These are phyloP conservation scores for Cryphonectria japonica DNA, from an alignment of 2,329 filamentous ascomycete genomes.

Conservation along the genomic window DNA sequence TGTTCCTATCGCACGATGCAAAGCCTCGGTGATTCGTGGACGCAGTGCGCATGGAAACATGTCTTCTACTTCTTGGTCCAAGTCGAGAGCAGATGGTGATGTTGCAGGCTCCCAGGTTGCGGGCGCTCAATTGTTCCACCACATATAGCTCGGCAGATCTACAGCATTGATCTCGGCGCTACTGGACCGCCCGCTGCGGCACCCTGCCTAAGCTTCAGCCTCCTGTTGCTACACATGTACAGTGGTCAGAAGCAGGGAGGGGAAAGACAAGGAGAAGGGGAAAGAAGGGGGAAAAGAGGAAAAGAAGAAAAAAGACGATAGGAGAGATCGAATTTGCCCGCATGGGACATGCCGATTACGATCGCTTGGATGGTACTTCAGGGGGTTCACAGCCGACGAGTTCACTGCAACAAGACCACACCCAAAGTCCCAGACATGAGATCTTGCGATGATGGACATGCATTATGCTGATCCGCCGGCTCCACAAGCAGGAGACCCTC, in stretches of 20 bases:
- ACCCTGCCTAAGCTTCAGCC: slow-evolving; percentile 1
- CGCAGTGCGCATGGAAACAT: background rate
- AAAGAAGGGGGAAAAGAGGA: no score
- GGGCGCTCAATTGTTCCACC: slow-evolving; percentile 27
- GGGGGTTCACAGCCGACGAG: background rate
- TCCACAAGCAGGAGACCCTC: slow-evolving; percentile 2
- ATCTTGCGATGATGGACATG: slow-evolving; percentile 11
- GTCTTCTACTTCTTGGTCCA: slow-evolving; percentile 8
- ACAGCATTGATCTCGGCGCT: slow-evolving; percentile 17
- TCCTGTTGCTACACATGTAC: slow-evolving; percentile 1
- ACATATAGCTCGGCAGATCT: slow-evolving; percentile 28
- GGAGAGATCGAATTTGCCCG: background rate
- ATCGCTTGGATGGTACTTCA: background rate
- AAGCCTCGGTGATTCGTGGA: slow-evolving; percentile 7
- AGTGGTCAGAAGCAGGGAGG: background rate
- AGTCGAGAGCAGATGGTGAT: background rate
- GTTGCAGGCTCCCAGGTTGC: slow-evolving; percentile 5
- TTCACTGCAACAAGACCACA: slow-evolving; percentile 9
- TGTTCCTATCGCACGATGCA: slow-evolving; percentile 2
- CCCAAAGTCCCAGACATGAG: background rate
- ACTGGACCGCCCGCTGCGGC: slow-evolving; percentile 7
- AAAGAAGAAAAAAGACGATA: background rate
- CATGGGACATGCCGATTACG: background rate
- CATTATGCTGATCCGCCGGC: slow-evolving; percentile 4
- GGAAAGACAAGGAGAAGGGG: background rate